phyloP scores from a whole-genome alignment of 345 rosid species.

The Eucalyptus curtisii region DNA sequence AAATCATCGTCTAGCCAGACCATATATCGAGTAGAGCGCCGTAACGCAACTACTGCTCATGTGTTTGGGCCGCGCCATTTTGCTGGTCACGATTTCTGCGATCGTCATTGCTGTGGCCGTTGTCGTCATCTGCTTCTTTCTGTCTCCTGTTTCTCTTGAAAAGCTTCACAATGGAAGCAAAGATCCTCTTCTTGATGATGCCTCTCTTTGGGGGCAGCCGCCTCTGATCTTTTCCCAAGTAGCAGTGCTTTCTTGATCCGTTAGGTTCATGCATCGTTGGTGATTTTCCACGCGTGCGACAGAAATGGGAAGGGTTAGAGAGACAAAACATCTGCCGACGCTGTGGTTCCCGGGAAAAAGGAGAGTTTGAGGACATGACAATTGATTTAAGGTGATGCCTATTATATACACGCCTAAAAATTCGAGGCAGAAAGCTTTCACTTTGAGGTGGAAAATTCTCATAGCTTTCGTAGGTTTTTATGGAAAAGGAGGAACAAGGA shows the following conservation, averaged over 20 bases:
- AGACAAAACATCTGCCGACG: not conserved
- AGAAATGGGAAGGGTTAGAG: not conserved
- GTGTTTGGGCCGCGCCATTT: not conserved
- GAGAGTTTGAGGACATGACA: not conserved
- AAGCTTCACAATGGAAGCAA: not conserved
- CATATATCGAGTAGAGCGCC: not conserved
- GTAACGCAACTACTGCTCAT: not conserved
- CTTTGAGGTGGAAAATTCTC: not conserved
- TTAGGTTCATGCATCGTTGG: not conserved
- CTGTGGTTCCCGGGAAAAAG: not conserved
- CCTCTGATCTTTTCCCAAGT: not conserved
- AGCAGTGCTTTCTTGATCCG: not conserved
- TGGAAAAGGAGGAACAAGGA: not conserved
- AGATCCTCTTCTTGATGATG: not conserved
- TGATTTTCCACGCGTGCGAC: not conserved
- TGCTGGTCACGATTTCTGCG: not conserved
- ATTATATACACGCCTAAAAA: not conserved
- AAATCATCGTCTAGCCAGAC: not conserved
- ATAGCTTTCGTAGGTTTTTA: not conserved
- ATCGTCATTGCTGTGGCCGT: not conserved
- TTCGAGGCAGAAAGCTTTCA: not conserved
- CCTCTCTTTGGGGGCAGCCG: not conserved
- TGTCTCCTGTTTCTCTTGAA: not conserved
- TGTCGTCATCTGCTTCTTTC: not conserved
- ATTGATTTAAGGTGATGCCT: not conserved